phyloP scores from a whole-genome alignment of 164 flowering plant species.

The Santalum album region DNA sequence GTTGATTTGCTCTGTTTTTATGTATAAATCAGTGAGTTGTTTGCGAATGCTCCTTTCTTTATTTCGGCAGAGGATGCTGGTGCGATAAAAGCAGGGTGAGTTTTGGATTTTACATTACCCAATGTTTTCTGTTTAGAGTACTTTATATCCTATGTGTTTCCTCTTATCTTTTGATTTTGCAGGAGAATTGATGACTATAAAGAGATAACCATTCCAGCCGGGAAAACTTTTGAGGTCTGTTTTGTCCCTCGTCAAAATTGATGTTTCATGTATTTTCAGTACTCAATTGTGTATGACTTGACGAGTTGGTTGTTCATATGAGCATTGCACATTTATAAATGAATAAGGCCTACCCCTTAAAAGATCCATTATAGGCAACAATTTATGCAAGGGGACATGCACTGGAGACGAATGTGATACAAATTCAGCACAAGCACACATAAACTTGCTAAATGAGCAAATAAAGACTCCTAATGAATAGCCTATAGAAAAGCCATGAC shows the following conservation, averaged over 20 bases:
- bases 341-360: too few relatives aligned
- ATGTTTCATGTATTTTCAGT: background rate
- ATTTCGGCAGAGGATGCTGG: slow-evolving; percentile 84
- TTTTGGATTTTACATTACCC: background rate
- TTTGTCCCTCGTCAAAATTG: background rate
- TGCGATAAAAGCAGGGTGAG: slow-evolving; percentile 44
- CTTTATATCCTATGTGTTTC: background rate
- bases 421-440: too few relatives aligned
- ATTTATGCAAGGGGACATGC: too few relatives aligned
- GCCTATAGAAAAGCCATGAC: too few relatives aligned
- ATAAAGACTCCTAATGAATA: too few relatives aligned
- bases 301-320: too few relatives aligned
- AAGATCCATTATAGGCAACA: too few relatives aligned
- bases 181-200: slow-evolving; percentile 68
- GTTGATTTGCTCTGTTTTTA: background rate
- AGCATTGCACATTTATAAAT: too few relatives aligned
- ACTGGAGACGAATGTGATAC: too few relatives aligned
- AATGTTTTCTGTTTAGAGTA: background rate
- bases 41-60: slow-evolving; percentile 88
- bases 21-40: slow-evolving; percentile 49
- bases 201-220: slow-evolving; percentile 69
- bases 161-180: slow-evolving; percentile 6
- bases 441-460: too few relatives aligned
- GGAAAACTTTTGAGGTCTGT: slow-evolving; percentile 78
- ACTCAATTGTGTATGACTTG: too few relatives aligned